Conservation (phyloP, 169 alveolate genomes). For the Cyclospora cayetanensis region DNA sequence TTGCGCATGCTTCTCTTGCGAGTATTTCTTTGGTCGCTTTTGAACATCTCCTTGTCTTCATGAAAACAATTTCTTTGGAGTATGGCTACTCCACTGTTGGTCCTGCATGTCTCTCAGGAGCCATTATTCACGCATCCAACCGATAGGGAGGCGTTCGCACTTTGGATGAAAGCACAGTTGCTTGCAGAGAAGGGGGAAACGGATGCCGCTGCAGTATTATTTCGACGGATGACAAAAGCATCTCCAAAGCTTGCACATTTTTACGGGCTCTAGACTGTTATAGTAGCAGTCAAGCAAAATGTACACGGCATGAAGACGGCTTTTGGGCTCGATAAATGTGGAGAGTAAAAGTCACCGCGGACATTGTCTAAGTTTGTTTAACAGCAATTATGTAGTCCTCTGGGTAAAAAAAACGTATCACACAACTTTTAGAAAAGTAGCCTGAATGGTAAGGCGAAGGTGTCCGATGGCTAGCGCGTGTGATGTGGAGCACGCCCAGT, state of each 20-base stretch:
- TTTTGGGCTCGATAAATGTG: too few relatives aligned
- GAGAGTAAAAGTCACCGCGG: too few relatives aligned
- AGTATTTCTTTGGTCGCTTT: neutral
- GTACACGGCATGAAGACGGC: too few relatives aligned
- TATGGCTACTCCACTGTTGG: neutral
- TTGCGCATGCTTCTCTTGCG: too few relatives aligned
- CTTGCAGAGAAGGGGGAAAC: conserved; percentile 73
- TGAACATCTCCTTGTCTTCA: neutral
- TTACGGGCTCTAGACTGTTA: conserved; percentile 68
- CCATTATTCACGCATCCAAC: conserved; percentile 63
- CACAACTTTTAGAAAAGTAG: too few relatives aligned
- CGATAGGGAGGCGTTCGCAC: conserved; percentile 67
- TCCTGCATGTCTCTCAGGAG: neutral
- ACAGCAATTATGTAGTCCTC: too few relatives aligned
- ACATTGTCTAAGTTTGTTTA: too few relatives aligned
- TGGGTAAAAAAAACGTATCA: too few relatives aligned
- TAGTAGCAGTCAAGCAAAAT: too few relatives aligned
- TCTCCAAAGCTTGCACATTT: conserved; percentile 65
- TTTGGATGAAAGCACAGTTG: conserved; percentile 73
- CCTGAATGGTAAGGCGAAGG: too few relatives aligned
- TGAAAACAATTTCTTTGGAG: neutral
- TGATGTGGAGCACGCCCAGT: too few relatives aligned
- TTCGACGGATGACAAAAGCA: conserved; percentile 56
- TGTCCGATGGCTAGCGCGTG: too few relatives aligned
- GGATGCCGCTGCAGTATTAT: conserved; percentile 65